Evolutionary conservation across 148 eudicot genomes (phyloP).

Genomic region (Dianthus caryophyllus): DNA sequence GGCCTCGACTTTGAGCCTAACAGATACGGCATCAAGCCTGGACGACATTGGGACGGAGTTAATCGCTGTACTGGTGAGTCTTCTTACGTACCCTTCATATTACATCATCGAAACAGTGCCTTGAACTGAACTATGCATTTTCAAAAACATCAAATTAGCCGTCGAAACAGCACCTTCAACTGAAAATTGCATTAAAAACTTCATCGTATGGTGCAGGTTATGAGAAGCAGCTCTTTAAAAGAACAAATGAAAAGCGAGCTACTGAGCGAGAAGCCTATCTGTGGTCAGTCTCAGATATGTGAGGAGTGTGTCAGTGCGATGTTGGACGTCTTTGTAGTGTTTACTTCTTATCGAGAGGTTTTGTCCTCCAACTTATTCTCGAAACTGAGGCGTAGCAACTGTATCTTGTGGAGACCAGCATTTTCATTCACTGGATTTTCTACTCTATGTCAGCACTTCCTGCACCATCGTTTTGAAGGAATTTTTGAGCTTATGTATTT

Average conservation of each 20-base stretch:
- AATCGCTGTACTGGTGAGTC: conserved; percentile 83
- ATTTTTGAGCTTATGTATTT: neutral
- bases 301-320: conserved; percentile 7
- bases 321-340: conserved; percentile 17
- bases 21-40: conserved; percentile 88
- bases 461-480: neutral
- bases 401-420: neutral
- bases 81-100: neutral
- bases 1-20: conserved; percentile 71
- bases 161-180: too few species aligned
- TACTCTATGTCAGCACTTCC: neutral
- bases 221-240: conserved; percentile 68
- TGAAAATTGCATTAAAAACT: too few species aligned
- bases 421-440: neutral
- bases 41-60: conserved; percentile 99
- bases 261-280: conserved; percentile 90
- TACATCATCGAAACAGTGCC: neutral
- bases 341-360: neutral
- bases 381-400: neutral
- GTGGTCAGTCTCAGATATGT: conserved; percentile 97
- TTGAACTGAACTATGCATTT: too few species aligned
- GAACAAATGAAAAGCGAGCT: conserved; percentile 74
- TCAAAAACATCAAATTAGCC: too few species aligned
- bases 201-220: conserved; percentile 40
- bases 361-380: neutral